These are phyloP conservation scores for Komagataella pastoris DNA, from an alignment of 805 yeast genomes.

Conservation along the genomic window DNA sequence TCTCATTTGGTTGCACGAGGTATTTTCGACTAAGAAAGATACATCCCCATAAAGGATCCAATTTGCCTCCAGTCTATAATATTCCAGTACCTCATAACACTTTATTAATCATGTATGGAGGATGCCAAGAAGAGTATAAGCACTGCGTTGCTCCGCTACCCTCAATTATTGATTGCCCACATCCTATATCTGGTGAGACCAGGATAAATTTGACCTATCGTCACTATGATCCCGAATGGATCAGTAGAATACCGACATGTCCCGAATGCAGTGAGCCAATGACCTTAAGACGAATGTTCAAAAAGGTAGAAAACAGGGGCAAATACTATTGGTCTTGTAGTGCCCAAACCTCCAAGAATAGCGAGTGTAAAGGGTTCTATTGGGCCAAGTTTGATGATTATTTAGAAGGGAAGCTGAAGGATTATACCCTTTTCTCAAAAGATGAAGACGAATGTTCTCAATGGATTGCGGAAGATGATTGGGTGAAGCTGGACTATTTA, in stretches of 20 bases:
- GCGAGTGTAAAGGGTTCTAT: constrained; percentile 33
- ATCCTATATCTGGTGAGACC: constrained; percentile 32
- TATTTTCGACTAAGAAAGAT: constrained; percentile 44
- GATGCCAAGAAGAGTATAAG: constrained; percentile 64
- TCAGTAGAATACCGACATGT: constrained; percentile 27
- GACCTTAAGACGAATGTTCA: constrained; percentile 44
- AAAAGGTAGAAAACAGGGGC: constrained; percentile 31
- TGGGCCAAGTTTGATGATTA: constrained; percentile 31
- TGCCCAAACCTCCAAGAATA: constrained; percentile 22
- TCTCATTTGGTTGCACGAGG: constrained; percentile 59
- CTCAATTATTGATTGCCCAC: constrained; percentile 22
- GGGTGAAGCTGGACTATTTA: constrained; percentile 3
- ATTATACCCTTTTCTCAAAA: constrained; percentile 17
- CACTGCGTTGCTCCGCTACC: constrained; percentile 44
- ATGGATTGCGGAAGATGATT: constrained; percentile 35
- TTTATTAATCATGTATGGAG: constrained; percentile 60
- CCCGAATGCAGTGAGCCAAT: constrained; percentile 25
- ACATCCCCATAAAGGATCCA: constrained; percentile 13
- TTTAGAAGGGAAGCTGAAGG: constrained; percentile 6
- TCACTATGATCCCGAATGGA: constrained; percentile 28
- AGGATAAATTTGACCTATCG: constrained; percentile 60
- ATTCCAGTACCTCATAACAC: constrained; percentile 63
- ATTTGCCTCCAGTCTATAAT: constrained; percentile 24
- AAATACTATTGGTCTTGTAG: constrained; percentile 60
- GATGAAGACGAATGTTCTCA: constrained; percentile 20